These are phyloP conservation scores for Chlorella sp. DNA, from an alignment of 139 green algal species.

Conservation along the genomic window DNA sequence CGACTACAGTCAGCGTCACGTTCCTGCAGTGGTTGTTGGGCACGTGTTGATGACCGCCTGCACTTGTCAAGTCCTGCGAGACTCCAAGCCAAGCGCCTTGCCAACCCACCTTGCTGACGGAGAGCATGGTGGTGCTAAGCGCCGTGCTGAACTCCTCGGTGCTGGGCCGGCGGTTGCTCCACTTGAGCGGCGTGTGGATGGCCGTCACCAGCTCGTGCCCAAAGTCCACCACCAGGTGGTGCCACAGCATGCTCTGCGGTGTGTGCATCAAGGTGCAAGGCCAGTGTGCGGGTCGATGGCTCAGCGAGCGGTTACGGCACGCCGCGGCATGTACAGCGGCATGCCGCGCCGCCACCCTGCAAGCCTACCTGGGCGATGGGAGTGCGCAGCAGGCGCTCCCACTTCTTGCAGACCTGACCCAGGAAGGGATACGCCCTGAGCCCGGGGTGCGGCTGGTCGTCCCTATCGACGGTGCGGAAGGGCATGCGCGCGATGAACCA, in stretches of 20 bases:
- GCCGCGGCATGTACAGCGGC: too few relatives aligned
- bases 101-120: constrained; percentile 13
- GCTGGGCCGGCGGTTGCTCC: constrained; percentile 42
- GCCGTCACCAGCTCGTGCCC: constrained; percentile 58
- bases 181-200: constrained; percentile 49
- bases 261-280: background rate
- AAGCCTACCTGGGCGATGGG: constrained; percentile 15
- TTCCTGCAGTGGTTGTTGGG: too few relatives aligned
- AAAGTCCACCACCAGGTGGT: constrained; percentile 47
- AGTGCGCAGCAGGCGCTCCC: constrained; percentile 31
- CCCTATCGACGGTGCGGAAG: constrained; percentile 14
- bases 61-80: too few relatives aligned
- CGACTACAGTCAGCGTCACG: too few relatives aligned
- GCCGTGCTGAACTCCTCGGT: constrained; percentile 37
- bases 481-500: constrained; percentile 8
- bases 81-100: background rate
- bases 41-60: too few relatives aligned
- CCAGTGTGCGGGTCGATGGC: background rate
- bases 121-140: constrained; percentile 9
- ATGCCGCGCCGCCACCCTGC: too few relatives aligned
- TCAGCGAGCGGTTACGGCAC: too few relatives aligned
- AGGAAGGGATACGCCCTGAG: constrained; percentile 59
- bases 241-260: constrained; percentile 29
- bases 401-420: constrained; percentile 50
- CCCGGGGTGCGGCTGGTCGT: constrained; percentile 39